Evolutionary conservation across 1,139 yeast species (phyloP).

Genomic region (Diutina catenulata): DNA sequence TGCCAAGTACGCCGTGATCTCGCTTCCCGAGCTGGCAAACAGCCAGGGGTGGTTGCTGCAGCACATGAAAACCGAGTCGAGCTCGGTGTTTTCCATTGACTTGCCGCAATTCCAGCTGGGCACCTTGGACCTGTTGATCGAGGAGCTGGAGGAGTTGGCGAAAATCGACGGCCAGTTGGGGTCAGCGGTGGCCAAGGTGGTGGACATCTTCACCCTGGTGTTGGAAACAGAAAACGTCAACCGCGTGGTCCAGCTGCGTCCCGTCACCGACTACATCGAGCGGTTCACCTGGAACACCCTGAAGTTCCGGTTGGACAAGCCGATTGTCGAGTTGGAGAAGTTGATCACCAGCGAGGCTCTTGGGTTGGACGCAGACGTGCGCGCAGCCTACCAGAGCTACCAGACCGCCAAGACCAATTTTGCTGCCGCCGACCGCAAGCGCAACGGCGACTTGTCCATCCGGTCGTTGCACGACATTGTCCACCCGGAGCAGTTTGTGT

Average conservation of each 20-base stretch:
- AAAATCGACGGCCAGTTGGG: slow-evolving; percentile 71
- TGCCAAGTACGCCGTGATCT: slow-evolving; percentile 5
- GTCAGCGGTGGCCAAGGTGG: slow-evolving; percentile 55
- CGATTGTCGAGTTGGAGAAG: slow-evolving; percentile 65
- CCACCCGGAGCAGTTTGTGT: slow-evolving; percentile 70
- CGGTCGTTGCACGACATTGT: slow-evolving; percentile 86
- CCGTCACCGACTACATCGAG: slow-evolving; percentile 54
- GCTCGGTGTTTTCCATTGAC: slow-evolving; percentile 17
- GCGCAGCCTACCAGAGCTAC: slow-evolving; percentile 56
- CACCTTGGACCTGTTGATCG: slow-evolving; percentile 81
- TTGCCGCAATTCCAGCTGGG: slow-evolving; percentile 93
- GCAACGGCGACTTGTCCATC: slow-evolving; percentile 86
- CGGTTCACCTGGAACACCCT: slow-evolving; percentile 78
- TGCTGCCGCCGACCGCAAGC: slow-evolving; percentile 82
- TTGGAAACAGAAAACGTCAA: slow-evolving; percentile 11
- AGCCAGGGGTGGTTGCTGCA: slow-evolving; percentile 1
- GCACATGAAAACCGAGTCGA: not conserved
- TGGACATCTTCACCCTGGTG: slow-evolving; percentile 53
- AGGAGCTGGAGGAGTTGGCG: slow-evolving; percentile 79
- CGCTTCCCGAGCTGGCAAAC: slow-evolving; percentile 3
- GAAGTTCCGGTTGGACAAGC: slow-evolving; percentile 75
- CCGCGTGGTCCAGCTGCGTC: slow-evolving; percentile 26
- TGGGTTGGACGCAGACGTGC: slow-evolving; percentile 74
- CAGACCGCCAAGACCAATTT: slow-evolving; percentile 75
- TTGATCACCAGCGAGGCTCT: slow-evolving; percentile 66